Base-by-base conservation (phyloP, 306 rosid genomes). In the Vigna trinervia region DNA sequence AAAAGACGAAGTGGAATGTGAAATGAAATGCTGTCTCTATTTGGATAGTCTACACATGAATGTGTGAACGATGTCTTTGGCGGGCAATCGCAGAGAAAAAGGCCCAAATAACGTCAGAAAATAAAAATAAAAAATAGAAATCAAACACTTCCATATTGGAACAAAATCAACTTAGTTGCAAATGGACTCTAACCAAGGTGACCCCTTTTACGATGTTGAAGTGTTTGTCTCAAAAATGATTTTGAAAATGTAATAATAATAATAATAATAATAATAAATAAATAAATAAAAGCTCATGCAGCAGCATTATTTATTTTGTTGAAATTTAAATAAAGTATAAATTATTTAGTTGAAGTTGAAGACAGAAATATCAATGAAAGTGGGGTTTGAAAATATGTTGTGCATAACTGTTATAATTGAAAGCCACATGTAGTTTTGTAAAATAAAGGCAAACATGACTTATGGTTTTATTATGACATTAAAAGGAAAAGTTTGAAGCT, bases 181-280 rank as follows among this genome's bases (percentile, higher is more conserved):
- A 52, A 51, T 17, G 48, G 63, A 52, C 45, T 69, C n/a, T 11
- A 4, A 5, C 61, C 46, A 15, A 30, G 15, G 60, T 36, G 60
- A 8, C 17, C 60, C 74, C 41, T 60, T 32, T 8, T 4, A 30
- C 39, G 60, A 69, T 4, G 74, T 70, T 9, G 12, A 70, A 70
- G 61, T 52, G 63, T 41, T 23, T 23, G 63, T 57, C 1, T 23
- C 12, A 57, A 57, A 22, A 22, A 12, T 57, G 63, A n/a, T 57
- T 57, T 32, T 7, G 7, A 60, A 61, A 28, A 28, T 59, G 17
- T 28, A 59, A 1, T 6, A 28, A 26, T 26, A 26, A 26, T 26
- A 26, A 26, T 26, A 26, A 26, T 26, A 22, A 22, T 22, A 22
- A 22, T 22, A 22, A 22, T 22, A 22, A 22, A 22, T 22, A 22